Base-by-base conservation (phyloP, 2,329 filamentous ascomycete species). In the Ophiosphaerella korrae region DNA sequence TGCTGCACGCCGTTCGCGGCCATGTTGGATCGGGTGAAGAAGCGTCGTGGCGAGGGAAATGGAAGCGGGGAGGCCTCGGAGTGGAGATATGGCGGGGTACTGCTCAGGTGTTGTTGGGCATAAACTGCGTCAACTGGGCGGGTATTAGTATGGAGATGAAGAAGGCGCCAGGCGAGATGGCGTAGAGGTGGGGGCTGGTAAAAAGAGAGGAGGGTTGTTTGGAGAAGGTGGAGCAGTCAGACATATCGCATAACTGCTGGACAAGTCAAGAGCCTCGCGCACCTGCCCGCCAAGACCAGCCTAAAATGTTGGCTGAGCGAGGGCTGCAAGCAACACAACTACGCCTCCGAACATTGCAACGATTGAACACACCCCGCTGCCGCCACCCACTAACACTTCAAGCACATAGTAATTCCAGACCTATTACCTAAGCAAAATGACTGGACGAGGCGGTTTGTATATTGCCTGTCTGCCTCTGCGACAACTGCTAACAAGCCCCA, bases 1-100 rank as follows among this genome's bases (percentile, higher is more conserved):
- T 88, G 85, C 74, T 85, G 82, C 60, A 81, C 77, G 66, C 81
- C 80, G 74, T 86, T 87, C 68, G 80, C 75, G 64, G 89, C 87
- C 89, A 93, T 93, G 72, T 55, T 77, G 63, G 58, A 52, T 42
- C 52, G 47, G 31, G 46, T 62, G 41, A 48, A 50, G 48, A 52
- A 46, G 49, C 51, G 54, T 60, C 49, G 62, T 60, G 59, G 26
- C 6, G 26, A 6, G 57, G 58, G 61, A 47, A 47, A 42, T 55
- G 51, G 57, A 50, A 53, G 57, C 60, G 63, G 58, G 58, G 29
- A 21, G 23, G 18, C 18, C 18, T 21, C 18, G 18, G 18, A 21
- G 18, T 21, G 18, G 18, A 21, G 18, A 21, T 21, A 21, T 21
- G 18, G 18, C 18, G 18, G 18, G 18, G 18, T 21, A 21, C 18